These are phyloP conservation scores for Syzygium aqueum DNA, from an alignment of 345 rosid genomes.

Conservation along the genomic window DNA sequence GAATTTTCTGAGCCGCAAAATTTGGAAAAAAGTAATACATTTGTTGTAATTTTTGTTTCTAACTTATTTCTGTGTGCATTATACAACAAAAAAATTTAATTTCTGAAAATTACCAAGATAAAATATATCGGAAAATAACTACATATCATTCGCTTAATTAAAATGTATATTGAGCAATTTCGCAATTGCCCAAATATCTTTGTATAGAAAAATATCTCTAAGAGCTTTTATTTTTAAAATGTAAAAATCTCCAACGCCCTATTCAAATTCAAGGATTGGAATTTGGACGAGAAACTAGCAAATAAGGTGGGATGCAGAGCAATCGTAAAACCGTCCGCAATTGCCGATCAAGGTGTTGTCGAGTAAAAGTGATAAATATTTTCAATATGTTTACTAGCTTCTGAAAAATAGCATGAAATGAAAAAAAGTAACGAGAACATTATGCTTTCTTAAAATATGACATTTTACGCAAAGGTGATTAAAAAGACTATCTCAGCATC, in stretches of 20 bases:
- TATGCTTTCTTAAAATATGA: background rate
- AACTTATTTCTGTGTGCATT: background rate
- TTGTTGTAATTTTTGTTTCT: background rate
- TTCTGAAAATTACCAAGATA: background rate
- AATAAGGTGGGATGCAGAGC: background rate
- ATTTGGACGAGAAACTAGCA: background rate
- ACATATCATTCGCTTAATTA: background rate
- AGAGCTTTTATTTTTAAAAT: background rate
- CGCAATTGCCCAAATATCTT: background rate
- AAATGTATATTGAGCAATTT: background rate
- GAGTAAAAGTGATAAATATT: background rate
- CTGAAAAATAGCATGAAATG: background rate
- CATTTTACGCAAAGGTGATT: background rate
- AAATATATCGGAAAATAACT: background rate
- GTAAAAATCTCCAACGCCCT: background rate
- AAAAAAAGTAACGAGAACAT: background rate
- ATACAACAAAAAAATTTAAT: background rate
- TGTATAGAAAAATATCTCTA: background rate
- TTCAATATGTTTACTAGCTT: background rate
- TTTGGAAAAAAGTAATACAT: background rate
- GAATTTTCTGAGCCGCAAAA: background rate
- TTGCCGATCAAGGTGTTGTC: background rate
- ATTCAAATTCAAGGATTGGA: background rate
- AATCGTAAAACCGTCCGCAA: background rate
- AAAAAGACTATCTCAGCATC: background rate